These are phyloP conservation scores for Theileria parva DNA, from an alignment of 169 alveolate genomes.

Conservation along the genomic window DNA sequence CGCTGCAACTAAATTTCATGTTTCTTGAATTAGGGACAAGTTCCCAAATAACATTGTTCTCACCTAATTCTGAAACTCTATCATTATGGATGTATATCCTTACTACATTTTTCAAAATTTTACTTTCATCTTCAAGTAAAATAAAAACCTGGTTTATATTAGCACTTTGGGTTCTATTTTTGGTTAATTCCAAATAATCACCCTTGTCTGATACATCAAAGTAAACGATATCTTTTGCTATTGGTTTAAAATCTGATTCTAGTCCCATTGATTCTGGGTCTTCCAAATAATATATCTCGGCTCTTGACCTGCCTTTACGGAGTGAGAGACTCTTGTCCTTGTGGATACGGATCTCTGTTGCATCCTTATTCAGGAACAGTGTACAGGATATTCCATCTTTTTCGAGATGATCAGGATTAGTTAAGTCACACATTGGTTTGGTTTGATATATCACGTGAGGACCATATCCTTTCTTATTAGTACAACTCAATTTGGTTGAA, in stretches of 20 bases:
- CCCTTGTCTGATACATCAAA: not conserved
- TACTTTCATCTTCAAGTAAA: not conserved
- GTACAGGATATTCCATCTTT: conserved; percentile 3
- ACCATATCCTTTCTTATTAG: not conserved
- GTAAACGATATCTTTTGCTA: not conserved
- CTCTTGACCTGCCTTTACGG: not conserved
- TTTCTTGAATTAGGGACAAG: not conserved
- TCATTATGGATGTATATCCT: conserved; percentile 8
- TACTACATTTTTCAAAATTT: conserved; percentile 6
- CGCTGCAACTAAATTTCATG: not conserved
- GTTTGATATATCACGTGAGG: not conserved
- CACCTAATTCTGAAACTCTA: not conserved
- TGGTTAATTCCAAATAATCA: not conserved
- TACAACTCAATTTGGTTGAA: not conserved
- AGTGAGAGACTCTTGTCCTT: not conserved
- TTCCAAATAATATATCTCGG: not conserved
- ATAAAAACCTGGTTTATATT: not conserved
- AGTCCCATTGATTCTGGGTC: not conserved
- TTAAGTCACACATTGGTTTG: not conserved
- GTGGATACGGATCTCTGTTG: not conserved
- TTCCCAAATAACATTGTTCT: not conserved
- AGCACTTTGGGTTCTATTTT: not conserved
- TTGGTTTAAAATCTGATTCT: not conserved
- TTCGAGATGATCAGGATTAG: not conserved
- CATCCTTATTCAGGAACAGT: not conserved